phyloP scores from a whole-genome alignment of 192 early-diverging fungal genomes.

The Coemansia sp. region DNA sequence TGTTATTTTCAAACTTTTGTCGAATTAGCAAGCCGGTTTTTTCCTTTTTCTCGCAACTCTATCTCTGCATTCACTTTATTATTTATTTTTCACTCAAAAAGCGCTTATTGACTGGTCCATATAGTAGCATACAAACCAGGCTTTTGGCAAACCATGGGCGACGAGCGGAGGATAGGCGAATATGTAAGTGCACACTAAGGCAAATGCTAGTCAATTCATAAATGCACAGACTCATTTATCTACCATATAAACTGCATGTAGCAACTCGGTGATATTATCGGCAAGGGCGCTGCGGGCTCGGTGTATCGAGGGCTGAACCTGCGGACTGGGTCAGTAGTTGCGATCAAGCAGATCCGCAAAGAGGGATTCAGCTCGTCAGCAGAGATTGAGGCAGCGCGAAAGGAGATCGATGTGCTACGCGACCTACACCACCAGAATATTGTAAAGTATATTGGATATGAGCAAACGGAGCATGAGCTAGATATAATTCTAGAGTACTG shows the following conservation, averaged over 20 bases:
- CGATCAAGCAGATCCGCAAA: conserved; percentile 69
- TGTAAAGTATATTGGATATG: conserved; percentile 73
- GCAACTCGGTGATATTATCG: conserved; percentile 71
- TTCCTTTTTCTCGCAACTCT: neutral
- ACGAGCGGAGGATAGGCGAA: conserved; percentile 51
- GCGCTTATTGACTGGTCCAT: neutral
- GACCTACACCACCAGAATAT: conserved; percentile 69
- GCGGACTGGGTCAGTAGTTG: conserved; percentile 66
- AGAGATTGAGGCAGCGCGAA: conserved; percentile 61
- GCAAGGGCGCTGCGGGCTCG: conserved; percentile 71
- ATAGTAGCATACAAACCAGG: neutral
- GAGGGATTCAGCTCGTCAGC: conserved; percentile 61
- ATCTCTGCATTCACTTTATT: neutral
- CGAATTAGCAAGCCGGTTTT: neutral
- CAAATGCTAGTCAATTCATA: neutral
- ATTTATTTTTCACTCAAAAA: neutral
- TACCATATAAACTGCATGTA: conserved; percentile 18
- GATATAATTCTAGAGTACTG: conserved; percentile 87
- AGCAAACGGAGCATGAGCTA: conserved; percentile 65
- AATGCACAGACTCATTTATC: neutral
- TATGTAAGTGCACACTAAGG: conserved; percentile 44
- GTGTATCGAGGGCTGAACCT: conserved; percentile 70
- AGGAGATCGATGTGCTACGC: conserved; percentile 85
- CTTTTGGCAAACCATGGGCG: conserved; percentile 26
- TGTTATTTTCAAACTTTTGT: neutral